A percentile compares a stretch with the other conserved stretches of the same genome.
These are phyloP conservation scores for Peribolospora baueri DNA, from an alignment of 768 basidiomycete species.

Conservation along the genomic window DNA sequence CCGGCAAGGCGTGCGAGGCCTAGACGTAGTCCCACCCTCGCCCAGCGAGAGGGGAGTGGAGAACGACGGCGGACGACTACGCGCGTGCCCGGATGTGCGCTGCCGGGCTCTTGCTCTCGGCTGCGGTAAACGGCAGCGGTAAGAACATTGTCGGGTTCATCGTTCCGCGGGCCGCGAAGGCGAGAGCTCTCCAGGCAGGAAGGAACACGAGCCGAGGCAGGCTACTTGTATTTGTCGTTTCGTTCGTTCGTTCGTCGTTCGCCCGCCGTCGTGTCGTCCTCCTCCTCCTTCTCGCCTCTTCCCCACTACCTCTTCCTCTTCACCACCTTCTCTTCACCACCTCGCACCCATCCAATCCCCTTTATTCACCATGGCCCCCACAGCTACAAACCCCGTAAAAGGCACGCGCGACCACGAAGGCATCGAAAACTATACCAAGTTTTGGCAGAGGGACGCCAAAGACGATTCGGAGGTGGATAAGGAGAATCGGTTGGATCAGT, in stretches of 20 bases:
- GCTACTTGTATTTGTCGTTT: background rate
- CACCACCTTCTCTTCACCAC: background rate
- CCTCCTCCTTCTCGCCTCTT: background rate
- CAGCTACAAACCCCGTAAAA: background rate
- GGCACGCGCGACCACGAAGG: slow-evolving; percentile 44
- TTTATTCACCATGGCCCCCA: background rate
- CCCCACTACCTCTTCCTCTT: background rate
- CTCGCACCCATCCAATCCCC: background rate
- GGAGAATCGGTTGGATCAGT: slow-evolving; percentile 49
- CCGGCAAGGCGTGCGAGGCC: slow-evolving; percentile 1
- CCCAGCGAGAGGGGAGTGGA: too few species aligned
- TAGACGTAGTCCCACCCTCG: too few species aligned
- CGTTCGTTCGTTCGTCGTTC: background rate
- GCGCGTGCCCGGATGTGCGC: too few species aligned
- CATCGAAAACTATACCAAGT: slow-evolving; percentile 62
- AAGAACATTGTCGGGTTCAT: too few species aligned
- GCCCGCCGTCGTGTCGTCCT: background rate
- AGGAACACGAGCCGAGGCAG: background rate
- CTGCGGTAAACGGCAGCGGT: too few species aligned
- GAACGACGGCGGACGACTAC: too few species aligned
- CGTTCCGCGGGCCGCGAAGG: background rate
- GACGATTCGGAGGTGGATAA: slow-evolving; percentile 43
- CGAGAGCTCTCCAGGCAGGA: background rate
- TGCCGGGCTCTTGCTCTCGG: too few species aligned
- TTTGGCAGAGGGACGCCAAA: slow-evolving; percentile 64